Evolutionary conservation across 2,329 filamentous ascomycete genomes (phyloP).

Genomic region (Monosporascus sp.): DNA sequence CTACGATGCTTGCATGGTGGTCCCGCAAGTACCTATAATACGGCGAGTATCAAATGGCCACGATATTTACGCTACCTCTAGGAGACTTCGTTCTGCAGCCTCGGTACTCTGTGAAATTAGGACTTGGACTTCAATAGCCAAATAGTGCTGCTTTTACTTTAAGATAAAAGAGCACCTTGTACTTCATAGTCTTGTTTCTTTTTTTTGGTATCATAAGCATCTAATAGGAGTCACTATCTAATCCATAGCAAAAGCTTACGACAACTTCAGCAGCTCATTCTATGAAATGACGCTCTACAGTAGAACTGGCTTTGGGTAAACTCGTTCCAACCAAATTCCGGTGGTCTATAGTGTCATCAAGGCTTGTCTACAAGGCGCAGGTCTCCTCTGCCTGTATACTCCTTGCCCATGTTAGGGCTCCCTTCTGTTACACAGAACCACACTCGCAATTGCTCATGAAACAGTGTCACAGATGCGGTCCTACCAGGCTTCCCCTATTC

Average conservation of each 20-base stretch:
- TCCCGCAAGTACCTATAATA: conserved; percentile 23
- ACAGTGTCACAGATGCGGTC: conserved; percentile 11
- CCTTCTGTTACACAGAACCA: background rate
- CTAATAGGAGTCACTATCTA: no score
- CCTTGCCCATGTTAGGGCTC: background rate
- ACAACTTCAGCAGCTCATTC: no score
- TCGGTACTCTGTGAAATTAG: no score
- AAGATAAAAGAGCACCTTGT: no score
- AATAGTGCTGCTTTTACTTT: no score
- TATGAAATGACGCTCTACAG: no score
- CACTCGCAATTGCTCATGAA: conserved; percentile 8
- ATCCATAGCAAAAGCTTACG: no score
- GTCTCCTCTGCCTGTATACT: background rate
- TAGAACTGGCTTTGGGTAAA: no score
- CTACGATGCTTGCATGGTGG: conserved; percentile 19
- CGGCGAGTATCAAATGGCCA: background rate
- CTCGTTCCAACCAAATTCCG: no score
- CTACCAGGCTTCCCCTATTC: conserved; percentile 4
- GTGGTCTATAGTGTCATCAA: background rate
- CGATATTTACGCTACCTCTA: background rate
- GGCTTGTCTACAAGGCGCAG: background rate
- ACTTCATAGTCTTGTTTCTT: no score
- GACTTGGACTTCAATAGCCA: no score
- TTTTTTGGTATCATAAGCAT: no score
- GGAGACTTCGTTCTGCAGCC: background rate